phyloP scores from a whole-genome alignment of 176 grass and related monocot species.

The Rhynchospora pubera region DNA sequence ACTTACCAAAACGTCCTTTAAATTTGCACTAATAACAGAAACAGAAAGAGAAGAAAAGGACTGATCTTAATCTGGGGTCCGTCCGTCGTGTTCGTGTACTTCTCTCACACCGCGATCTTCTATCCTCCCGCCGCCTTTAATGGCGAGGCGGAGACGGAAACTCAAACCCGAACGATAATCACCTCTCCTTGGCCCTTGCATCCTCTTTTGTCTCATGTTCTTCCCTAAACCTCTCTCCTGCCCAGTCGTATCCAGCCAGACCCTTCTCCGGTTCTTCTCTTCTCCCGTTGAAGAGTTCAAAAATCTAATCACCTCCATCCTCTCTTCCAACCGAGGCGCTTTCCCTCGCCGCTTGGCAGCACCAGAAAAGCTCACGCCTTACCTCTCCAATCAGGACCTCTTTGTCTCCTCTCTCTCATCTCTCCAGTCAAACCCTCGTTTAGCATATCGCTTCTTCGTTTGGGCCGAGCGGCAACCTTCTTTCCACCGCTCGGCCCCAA shows the following conservation, averaged over 20 bases:
- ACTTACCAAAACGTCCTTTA: not conserved
- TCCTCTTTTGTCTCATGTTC: constrained; percentile 16
- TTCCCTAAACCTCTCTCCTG: constrained; percentile 6
- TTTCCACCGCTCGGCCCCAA: constrained; percentile 45
- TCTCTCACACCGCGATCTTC: not conserved
- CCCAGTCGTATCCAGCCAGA: not conserved
- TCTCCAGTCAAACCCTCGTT: constrained; percentile 25
- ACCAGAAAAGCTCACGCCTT: constrained; percentile 17
- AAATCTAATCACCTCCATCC: constrained; percentile 18
- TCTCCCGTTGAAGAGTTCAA: constrained; percentile 9
- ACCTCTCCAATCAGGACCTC: constrained; percentile 18
- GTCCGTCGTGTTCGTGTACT: not conserved
- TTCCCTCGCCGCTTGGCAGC: constrained; percentile 16
- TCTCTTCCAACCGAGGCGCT: constrained; percentile 3
- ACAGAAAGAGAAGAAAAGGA: not conserved
- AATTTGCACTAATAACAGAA: not conserved
- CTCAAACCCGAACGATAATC: constrained; percentile 3
- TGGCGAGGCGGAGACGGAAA: constrained; percentile 31
- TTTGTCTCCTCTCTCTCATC: constrained; percentile 25
- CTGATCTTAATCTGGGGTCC: not conserved
- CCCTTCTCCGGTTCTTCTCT: constrained; percentile 7
- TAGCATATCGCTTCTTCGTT: constrained; percentile 58
- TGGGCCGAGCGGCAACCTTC: constrained; percentile 63
- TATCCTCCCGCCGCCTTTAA: constrained; percentile 9
- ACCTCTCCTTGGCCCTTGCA: not conserved